These are phyloP conservation scores for Pseudopithomyces maydicus DNA, from an alignment of 2,329 filamentous ascomycete species.

Conservation along the genomic window DNA sequence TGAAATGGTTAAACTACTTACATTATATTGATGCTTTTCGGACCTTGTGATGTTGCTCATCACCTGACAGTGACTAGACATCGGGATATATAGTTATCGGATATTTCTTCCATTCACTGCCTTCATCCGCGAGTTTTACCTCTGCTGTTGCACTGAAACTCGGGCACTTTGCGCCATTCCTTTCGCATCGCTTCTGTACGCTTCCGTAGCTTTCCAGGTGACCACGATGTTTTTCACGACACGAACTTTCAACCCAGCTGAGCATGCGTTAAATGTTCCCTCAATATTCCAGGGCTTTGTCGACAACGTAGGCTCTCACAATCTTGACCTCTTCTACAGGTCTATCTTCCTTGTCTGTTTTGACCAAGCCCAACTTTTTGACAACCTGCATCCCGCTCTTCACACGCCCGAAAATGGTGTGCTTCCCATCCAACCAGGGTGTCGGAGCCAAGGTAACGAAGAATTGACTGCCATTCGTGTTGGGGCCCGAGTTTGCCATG, in stretches of 20 bases:
- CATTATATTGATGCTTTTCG: background rate
- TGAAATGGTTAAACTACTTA: background rate
- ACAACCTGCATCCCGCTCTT: constrained; percentile 83
- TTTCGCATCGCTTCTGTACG: too few relatives aligned
- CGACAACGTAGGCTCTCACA: constrained; percentile 71
- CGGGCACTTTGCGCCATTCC: too few relatives aligned
- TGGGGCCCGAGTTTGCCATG: constrained; percentile 93
- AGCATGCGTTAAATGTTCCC: background rate
- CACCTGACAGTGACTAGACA: too few relatives aligned
- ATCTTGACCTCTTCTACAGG: constrained; percentile 85
- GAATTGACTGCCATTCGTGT: constrained; percentile 95
- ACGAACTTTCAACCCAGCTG: too few relatives aligned
- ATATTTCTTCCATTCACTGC: too few relatives aligned
- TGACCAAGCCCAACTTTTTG: constrained; percentile 84
- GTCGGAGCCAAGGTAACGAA: constrained; percentile 94
- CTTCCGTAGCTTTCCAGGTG: too few relatives aligned
- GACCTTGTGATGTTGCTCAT: background rate
- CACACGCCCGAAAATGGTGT: constrained; percentile 94
- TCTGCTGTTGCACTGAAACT: too few relatives aligned
- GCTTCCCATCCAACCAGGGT: constrained; percentile 95
- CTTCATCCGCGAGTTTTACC: too few relatives aligned
- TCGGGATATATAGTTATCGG: too few relatives aligned
- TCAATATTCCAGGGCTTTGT: constrained; percentile 49
- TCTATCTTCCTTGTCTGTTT: constrained; percentile 79
- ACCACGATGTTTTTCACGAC: too few relatives aligned